These are phyloP conservation scores for Nannochloropsis oceanica DNA, from an alignment of 108 stramenopile species.

Conservation along the genomic window DNA sequence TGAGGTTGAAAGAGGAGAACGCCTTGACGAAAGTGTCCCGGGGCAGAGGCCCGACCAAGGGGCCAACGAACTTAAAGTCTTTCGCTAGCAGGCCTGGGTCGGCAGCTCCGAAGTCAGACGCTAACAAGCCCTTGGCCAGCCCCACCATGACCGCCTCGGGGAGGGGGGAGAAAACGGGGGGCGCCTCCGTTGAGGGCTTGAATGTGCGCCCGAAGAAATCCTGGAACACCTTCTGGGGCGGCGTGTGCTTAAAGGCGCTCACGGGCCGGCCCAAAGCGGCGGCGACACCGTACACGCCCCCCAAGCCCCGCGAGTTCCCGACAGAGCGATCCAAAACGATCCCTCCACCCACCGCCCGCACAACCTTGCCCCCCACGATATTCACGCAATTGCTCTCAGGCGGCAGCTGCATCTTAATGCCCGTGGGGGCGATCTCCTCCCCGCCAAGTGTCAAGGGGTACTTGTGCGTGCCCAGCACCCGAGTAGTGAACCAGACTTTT, in stretches of 20 bases:
- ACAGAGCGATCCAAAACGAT: conserved; percentile 8
- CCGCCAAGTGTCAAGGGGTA: not conserved
- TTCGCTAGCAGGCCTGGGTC: conserved; percentile 22
- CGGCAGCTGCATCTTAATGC: conserved; percentile 1
- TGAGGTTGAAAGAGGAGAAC: conserved; percentile 4
- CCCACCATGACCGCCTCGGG: conserved; percentile 12
- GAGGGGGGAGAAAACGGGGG: not conserved
- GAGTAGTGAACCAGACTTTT: conserved; percentile 4
- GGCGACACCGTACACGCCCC: conserved; percentile 17
- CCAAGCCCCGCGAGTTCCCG: conserved; percentile 11
- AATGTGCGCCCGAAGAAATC: conserved; percentile 18
- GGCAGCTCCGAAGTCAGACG: not conserved
- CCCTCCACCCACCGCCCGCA: not conserved
- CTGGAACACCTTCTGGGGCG: conserved; percentile 1
- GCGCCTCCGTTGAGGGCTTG: not conserved
- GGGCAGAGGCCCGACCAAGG: conserved; percentile 28
- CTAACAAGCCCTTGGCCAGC: not conserved
- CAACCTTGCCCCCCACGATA: conserved; percentile 1
- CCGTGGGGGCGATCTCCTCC: conserved; percentile 11
- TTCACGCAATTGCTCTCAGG: conserved; percentile 18
- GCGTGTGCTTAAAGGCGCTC: conserved; percentile 7
- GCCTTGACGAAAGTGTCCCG: conserved; percentile 1
- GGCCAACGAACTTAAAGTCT: conserved; percentile 19
- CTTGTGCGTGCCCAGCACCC: conserved; percentile 14
- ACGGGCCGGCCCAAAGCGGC: conserved; percentile 21